Evolutionary conservation across 2,329 filamentous ascomycete genomes (phyloP).

Genomic region (Colletotrichum simmondsii): DNA sequence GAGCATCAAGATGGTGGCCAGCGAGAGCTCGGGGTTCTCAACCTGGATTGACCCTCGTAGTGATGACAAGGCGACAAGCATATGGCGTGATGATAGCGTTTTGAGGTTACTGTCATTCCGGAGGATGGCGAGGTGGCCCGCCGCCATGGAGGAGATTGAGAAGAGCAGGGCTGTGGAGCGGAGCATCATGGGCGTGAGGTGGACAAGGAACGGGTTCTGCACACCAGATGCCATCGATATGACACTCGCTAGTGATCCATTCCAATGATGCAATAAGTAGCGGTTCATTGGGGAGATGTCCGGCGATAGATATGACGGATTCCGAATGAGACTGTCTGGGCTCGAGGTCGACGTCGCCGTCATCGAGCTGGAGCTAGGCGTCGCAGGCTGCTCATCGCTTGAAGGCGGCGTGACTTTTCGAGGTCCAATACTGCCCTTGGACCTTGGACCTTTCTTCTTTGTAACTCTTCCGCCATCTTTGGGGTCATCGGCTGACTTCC

Average conservation of each 20-base stretch:
- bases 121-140: slow-evolving; percentile 42
- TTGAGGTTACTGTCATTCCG: slow-evolving; percentile 37
- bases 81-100: slow-evolving; percentile 38
- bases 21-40: slow-evolving; percentile 39
- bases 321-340: slow-evolving; percentile 8
- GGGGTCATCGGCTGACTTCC: slow-evolving; percentile 34
- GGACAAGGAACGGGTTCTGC: slow-evolving; percentile 43
- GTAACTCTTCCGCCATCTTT: neutral
- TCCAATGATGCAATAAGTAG: slow-evolving; percentile 44
- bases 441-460: neutral
- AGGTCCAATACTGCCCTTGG: fast-evolving
- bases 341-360: too few species aligned
- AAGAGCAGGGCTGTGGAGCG: slow-evolving; percentile 41
- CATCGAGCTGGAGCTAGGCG: neutral
- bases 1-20: slow-evolving; percentile 44
- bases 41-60: slow-evolving; percentile 12
- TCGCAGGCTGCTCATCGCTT: neutral
- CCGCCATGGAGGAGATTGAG: slow-evolving; percentile 44
- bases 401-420: neutral
- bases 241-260: slow-evolving; percentile 38
- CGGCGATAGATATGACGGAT: slow-evolving; percentile 3
- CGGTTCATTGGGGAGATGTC: slow-evolving; percentile 23
- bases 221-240: slow-evolving; percentile 42
- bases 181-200: slow-evolving; percentile 44
- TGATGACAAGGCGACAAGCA: slow-evolving; percentile 36